Base-by-base conservation (phyloP, 2,329 filamentous ascomycete species). In the Helicocarpus griseus region DNA sequence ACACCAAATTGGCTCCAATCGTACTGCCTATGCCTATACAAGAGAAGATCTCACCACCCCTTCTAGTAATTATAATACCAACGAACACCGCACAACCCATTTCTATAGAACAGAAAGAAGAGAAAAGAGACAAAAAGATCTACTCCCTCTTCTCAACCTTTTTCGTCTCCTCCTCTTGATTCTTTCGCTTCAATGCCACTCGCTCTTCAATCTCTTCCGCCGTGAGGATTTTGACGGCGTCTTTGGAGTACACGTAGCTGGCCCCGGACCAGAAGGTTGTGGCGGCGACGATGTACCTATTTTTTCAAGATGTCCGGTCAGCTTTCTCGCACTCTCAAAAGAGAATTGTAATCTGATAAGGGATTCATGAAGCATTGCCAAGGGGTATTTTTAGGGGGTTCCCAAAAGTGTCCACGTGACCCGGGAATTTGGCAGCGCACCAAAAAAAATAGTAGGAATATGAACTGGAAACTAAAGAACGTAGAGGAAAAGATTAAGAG, bases 261-360 rank as follows among this genome's bases (percentile, higher is more conserved):
- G 90, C 76, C 6, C 93, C 93, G 56, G 89, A 96, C 87, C 90
- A 97, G 5, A 95, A 70, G 0, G 93, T 98, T 3, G 93, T 98
- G 0, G 77, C 80, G 0, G 89, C 90, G 2, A 98, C 91, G 13
- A 94, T 69, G 60, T 87, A 91, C 63, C 87, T 91, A 58, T 22
- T 38, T 3, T 14, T n/a, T 6, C 14, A 44, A 45, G 11, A 35
- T 7, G 13, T 13, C 3, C 11, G 11, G 38, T 41, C 41, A 49
- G 36, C 4, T 35, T 24, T 45, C 21, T 33, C n/a, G n/a, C n/a
- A n/a, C n/a, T n/a, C n/a, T n/a, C n/a, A n/a, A n/a, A n/a, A n/a
- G n/a, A n/a, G n/a, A n/a, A n/a, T n/a, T n/a, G n/a, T n/a, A n/a
- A n/a, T n/a, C n/a, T n/a, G n/a, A n/a, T n/a, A n/a, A n/a, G n/a